These are phyloP conservation scores for Purpureocillium takamizusanense DNA, from an alignment of 2,329 filamentous ascomycete genomes.

Conservation along the genomic window DNA sequence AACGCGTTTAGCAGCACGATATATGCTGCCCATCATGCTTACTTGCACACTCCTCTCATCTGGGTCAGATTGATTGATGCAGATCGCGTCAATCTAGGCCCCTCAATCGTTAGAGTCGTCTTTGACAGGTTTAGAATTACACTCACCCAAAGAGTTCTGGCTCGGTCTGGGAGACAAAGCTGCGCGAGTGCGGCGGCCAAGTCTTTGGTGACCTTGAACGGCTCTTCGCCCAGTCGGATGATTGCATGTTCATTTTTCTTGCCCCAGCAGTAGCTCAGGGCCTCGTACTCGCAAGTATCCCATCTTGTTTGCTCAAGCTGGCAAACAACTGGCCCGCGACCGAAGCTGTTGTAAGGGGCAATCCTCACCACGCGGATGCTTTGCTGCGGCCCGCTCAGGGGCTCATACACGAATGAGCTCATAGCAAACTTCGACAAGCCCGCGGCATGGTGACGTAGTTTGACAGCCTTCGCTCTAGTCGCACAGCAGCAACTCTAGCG, in stretches of 20 bases:
- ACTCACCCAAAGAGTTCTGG: slow-evolving; percentile 10
- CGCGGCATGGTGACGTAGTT: too few species aligned
- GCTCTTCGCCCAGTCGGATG: slow-evolving; percentile 6
- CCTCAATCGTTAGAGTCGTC: neutral
- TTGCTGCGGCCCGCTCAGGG: too few species aligned
- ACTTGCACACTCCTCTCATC: slow-evolving; percentile 15
- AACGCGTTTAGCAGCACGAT: slow-evolving; percentile 5
- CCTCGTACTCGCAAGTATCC: slow-evolving; percentile 8
- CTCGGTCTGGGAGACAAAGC: slow-evolving; percentile 1
- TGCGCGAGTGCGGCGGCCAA: slow-evolving; percentile 4
- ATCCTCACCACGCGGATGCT: too few species aligned
- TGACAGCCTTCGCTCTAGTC: too few species aligned
- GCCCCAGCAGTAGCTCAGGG: slow-evolving; percentile 14
- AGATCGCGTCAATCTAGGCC: too few species aligned
- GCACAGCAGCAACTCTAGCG: too few species aligned
- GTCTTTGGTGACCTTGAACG: slow-evolving; percentile 4
- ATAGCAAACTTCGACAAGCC: too few species aligned
- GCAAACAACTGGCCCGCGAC: neutral
- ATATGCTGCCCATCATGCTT: slow-evolving; percentile 15
- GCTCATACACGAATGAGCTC: neutral
- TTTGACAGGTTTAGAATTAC: too few species aligned
- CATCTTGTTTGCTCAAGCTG: neutral
- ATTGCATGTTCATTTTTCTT: slow-evolving; percentile 1
- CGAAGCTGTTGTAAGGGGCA: too few species aligned
- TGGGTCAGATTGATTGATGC: slow-evolving; percentile 4